These are phyloP conservation scores for Lolium rigidum DNA, from an alignment of 176 grass and related monocot genomes.

Conservation along the genomic window DNA sequence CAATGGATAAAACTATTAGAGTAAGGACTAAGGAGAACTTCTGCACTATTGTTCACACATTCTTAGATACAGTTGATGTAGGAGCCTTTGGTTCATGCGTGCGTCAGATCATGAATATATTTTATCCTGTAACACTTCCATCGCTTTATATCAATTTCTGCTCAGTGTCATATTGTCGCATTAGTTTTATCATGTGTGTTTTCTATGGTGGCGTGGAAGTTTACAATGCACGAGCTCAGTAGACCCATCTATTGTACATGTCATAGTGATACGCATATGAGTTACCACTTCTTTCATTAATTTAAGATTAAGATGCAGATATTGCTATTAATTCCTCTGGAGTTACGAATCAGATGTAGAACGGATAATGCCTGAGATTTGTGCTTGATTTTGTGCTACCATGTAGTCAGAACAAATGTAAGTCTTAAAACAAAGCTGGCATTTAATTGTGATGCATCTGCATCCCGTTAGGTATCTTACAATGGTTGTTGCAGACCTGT, in stretches of 20 bases:
- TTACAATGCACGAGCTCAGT: slow-evolving; percentile 15
- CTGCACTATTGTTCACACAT: slow-evolving; percentile 21
- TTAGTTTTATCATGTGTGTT: slow-evolving; percentile 28
- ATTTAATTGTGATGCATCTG: slow-evolving; percentile 33
- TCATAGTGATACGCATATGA: neutral
- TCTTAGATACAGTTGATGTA: slow-evolving; percentile 29
- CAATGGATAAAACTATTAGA: slow-evolving; percentile 95
- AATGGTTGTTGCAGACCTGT: slow-evolving; percentile 20
- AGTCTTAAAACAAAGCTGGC: slow-evolving; percentile 21
- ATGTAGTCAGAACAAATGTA: slow-evolving; percentile 29
- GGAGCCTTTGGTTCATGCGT: slow-evolving; percentile 20
- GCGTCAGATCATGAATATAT: slow-evolving; percentile 19
- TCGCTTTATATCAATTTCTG: slow-evolving; percentile 12
- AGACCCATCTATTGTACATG: neutral
- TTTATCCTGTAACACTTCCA: neutral
- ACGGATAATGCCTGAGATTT: neutral
- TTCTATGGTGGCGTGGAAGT: slow-evolving; percentile 20
- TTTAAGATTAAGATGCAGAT: slow-evolving; percentile 18
- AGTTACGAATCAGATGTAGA: slow-evolving; percentile 6
- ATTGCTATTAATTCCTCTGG: slow-evolving; percentile 16
- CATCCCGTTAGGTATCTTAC: neutral
- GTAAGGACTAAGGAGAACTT: slow-evolving; percentile 64
- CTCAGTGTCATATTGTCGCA: neutral
- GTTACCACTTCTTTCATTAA: neutral
- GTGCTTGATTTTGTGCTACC: neutral